Evolutionary conservation across 2,329 filamentous ascomycete genomes (phyloP).

Genomic region (Colletotrichum sp.): DNA sequence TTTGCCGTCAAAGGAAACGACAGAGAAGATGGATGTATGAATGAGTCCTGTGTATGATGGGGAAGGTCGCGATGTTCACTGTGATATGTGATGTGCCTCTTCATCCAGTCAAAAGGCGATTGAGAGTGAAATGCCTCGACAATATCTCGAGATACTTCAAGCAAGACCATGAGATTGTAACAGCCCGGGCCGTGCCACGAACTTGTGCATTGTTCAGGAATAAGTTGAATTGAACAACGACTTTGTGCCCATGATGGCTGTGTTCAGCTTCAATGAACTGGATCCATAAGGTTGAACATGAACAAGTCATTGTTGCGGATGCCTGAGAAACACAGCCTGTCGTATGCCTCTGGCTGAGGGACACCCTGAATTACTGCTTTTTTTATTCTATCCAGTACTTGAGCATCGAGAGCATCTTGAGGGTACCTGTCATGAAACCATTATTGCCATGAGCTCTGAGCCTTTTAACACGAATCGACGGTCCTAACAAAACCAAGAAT

Average conservation of each 20-base stretch:
- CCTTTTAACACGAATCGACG: too few relatives aligned
- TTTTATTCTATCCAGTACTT: too few relatives aligned
- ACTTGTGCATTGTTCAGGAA: background rate
- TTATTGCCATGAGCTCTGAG: too few relatives aligned
- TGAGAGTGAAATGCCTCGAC: background rate
- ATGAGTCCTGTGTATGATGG: background rate
- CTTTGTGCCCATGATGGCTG: background rate
- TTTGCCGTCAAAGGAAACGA: background rate
- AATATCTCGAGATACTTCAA: background rate
- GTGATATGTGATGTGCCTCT: background rate
- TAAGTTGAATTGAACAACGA: fast-evolving
- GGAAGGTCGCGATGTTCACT: background rate
- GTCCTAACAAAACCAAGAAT: too few relatives aligned
- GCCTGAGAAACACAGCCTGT: background rate
- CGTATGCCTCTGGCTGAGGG: background rate
- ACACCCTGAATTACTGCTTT: background rate
- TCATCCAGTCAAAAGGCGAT: background rate
- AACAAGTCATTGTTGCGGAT: background rate
- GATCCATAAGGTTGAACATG: background rate
- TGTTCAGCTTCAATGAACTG: background rate
- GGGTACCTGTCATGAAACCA: too few relatives aligned
- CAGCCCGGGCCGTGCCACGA: background rate
- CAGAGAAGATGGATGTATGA: background rate
- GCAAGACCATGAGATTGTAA: background rate
- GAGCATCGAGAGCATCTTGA: too few relatives aligned